A percentile compares a stretch with the other conserved stretches of the same genome.
These are phyloP conservation scores for Plasmodium billcollinsi DNA, from an alignment of 169 alveolate genomes.

Conservation along the genomic window DNA sequence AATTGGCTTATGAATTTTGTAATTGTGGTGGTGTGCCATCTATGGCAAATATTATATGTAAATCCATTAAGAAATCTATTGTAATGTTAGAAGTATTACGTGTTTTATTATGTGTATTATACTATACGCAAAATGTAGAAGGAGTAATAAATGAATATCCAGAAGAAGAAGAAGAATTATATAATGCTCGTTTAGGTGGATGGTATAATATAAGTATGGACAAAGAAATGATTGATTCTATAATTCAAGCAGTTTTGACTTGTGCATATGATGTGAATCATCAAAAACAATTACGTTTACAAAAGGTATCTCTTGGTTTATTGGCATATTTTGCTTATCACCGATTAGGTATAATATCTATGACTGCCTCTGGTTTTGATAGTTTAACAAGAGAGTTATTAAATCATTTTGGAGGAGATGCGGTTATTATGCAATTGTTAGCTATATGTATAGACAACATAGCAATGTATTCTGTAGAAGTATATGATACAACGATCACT, in stretches of 20 bases:
- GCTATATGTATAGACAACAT: constrained; percentile 79
- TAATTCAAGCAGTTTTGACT: constrained; percentile 78
- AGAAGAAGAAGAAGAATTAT: constrained; percentile 78
- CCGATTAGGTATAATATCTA: constrained; percentile 83
- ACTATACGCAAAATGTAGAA: constrained; percentile 80
- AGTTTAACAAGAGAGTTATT: constrained; percentile 54
- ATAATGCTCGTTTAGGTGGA: constrained; percentile 70
- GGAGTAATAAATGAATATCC: constrained; percentile 86
- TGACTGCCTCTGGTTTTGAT: constrained; percentile 83
- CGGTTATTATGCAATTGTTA: constrained; percentile 76
- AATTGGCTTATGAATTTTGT: constrained; percentile 91
- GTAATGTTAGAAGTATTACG: constrained; percentile 91
- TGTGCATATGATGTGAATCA: constrained; percentile 77
- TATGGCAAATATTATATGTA: constrained; percentile 83
- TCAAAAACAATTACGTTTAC: constrained; percentile 82
- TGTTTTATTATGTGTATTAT: constrained; percentile 86
- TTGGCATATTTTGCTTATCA: constrained; percentile 84
- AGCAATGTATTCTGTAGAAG: constrained; percentile 81
- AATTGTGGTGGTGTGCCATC: constrained; percentile 91
- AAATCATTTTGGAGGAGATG: constrained; percentile 76
- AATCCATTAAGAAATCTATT: constrained; percentile 88
- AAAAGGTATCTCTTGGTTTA: constrained; percentile 81
- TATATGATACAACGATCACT: constrained; percentile 79
- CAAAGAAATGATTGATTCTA: constrained; percentile 79
- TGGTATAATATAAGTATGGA: constrained; percentile 88